Evolutionary conservation across 2,329 filamentous ascomycete genomes (phyloP), one percentile per base, ranked within the genome.

Genomic region (Ophiostoma triangulosporum): DNA sequence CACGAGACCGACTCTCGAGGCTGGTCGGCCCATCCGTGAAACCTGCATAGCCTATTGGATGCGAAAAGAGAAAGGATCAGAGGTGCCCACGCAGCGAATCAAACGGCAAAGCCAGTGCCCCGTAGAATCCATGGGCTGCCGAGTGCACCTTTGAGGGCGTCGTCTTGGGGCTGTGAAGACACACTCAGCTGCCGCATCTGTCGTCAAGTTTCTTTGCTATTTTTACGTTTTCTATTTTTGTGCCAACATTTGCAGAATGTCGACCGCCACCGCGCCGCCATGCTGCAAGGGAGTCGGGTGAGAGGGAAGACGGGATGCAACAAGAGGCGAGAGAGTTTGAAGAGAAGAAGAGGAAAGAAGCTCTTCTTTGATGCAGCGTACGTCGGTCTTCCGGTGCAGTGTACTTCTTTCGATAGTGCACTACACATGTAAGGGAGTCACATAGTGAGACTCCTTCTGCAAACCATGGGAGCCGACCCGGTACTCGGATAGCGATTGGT

Each of bases 1-100:
- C 33, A 48, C 55, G 14, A 26, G 32, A 20, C 50, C 20, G 45
- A 26, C 46, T 51, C 33, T 56, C 52, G 52, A 57, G 52, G 55
- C 52, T 56, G 45, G 45, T 54, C 36, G 50, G 52, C 46, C 38
- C 55, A 52, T 45, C 27, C 50, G 48, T 49, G 29, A 50, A 52
- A 50, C 52, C 55, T 56, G 55, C 55, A 56, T 54, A 20, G 49
- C 32, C 51, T 33, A 33, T 32, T 52, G 20, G 26, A 35, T n/a
- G 26, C 29, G 38, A 17, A 17, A 38, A 48, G 26, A 43, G 36
- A 40, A 38, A 51, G 20, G 31, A 20, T 12, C 38, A 38, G 35
- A 38, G 7, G 17, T 38, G 35, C 20, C 17, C 35, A 43, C 24
- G 20, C 38, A 43, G 38, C 38, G 24, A 43, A 43, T 43, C 38